These are phyloP conservation scores for Salvia miltiorrhiza DNA, from an alignment of 257 asterid genomes.

Conservation along the genomic window DNA sequence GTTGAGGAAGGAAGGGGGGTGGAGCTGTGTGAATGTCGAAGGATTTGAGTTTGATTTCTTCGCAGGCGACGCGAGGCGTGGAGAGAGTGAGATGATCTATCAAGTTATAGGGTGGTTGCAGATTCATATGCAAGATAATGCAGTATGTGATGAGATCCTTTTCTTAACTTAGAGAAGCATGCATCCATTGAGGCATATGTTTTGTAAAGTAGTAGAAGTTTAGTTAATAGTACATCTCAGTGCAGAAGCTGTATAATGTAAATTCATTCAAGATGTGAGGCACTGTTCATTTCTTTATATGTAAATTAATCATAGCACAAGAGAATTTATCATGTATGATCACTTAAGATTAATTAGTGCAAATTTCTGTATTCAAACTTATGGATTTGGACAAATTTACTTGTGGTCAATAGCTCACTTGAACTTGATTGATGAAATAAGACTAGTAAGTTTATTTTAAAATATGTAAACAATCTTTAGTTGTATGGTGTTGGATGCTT, in stretches of 20 bases:
- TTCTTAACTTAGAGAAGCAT: background rate
- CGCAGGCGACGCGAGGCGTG: slow-evolving; percentile 35
- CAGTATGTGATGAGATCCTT: background rate
- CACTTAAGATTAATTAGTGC: background rate
- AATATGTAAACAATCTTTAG: no score
- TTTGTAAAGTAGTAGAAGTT: background rate
- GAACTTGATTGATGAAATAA: no score
- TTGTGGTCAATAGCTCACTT: background rate
- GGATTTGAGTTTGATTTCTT: slow-evolving; percentile 32
- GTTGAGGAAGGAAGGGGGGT: slow-evolving; percentile 44
- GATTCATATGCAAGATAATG: slow-evolving; percentile 29
- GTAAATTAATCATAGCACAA: background rate
- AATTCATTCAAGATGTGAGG: no score
- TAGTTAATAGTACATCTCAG: no score
- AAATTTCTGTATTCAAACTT: background rate
- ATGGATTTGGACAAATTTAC: background rate
- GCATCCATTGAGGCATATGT: background rate
- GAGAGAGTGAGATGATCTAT: slow-evolving; percentile 26
- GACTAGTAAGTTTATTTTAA: no score
- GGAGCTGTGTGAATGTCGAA: slow-evolving; percentile 42
- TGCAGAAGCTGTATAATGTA: no score
- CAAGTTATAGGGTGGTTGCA: slow-evolving; percentile 22
- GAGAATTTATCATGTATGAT: background rate
- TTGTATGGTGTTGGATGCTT: no score
- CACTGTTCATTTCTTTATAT: background rate